Percentiles rank a stretch among this genome's conserved stretches.
Conservation (phyloP, 306 rosid species). For the Abrus pulchellus region DNA sequence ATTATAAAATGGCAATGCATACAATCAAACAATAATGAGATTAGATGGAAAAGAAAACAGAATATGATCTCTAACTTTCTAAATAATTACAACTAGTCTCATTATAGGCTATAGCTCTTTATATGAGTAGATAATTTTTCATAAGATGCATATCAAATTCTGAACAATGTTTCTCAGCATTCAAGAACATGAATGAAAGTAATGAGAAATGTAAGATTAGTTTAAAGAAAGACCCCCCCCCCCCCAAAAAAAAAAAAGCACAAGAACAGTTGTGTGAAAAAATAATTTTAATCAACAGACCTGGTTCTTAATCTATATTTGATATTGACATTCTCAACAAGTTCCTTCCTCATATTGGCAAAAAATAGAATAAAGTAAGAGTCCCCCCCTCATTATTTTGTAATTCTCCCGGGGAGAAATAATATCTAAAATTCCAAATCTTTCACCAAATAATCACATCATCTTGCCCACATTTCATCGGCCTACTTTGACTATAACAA, state of each 20-base stretch:
- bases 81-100: constrained; percentile 22
- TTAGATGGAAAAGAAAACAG: constrained; percentile 19
- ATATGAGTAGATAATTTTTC: constrained; percentile 1
- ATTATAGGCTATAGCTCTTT: not conserved
- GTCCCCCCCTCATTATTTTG: not conserved
- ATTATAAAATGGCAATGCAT: constrained; percentile 3
- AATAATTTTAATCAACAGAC: not conserved
- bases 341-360: constrained; percentile 2
- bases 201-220: constrained; percentile 11
- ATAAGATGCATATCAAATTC: constrained; percentile 24
- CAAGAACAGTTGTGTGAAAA: constrained; percentile 17
- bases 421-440: constrained; percentile 22
- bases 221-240: not conserved
- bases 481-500: constrained; percentile 10
- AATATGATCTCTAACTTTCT: constrained; percentile 17
- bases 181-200: constrained; percentile 14
- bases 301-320: constrained; percentile 15
- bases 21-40: not conserved
- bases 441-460: not conserved
- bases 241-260: not conserved
- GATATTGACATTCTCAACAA: constrained; percentile 27
- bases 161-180: constrained; percentile 13
- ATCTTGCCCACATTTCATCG: constrained; percentile 8
- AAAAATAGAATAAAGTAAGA: not conserved
- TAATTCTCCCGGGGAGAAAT: constrained; percentile 17